phyloP scores from a whole-genome alignment of 1,284 basidiomycete genomes.

The Ustilago bromivora region DNA sequence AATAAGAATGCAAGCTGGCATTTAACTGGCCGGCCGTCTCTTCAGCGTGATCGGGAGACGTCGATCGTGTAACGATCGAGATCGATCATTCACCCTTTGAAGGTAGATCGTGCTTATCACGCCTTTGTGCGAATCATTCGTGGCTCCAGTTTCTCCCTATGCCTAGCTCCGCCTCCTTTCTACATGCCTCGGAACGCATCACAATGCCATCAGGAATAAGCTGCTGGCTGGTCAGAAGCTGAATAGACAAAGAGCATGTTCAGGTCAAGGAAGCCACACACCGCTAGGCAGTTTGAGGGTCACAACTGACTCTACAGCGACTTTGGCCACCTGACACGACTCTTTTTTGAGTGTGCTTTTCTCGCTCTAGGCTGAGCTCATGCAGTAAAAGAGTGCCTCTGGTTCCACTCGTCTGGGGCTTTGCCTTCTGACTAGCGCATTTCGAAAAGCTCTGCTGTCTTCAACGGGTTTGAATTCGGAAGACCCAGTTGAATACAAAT shows the following conservation, averaged over 20 bases:
- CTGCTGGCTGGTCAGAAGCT: neutral
- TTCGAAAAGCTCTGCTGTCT: constrained; percentile 8
- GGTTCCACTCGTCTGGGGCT: neutral
- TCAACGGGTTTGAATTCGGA: neutral
- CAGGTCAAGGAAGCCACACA: too few relatives aligned
- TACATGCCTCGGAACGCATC: neutral
- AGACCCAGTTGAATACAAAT: neutral
- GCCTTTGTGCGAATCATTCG: too few relatives aligned
- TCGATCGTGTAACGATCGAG: too few relatives aligned
- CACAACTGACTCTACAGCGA: neutral
- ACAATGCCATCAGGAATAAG: neutral
- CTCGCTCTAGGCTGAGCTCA: neutral
- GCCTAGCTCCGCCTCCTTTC: neutral
- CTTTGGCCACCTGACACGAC: constrained; percentile 23
- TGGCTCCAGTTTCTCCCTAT: too few relatives aligned
- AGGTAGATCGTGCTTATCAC: too few relatives aligned
- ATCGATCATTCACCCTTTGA: too few relatives aligned
- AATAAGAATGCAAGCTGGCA: too few relatives aligned
- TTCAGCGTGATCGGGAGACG: too few relatives aligned
- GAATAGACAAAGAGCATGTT: too few relatives aligned
- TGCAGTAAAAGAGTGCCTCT: constrained; percentile 5
- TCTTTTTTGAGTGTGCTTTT: constrained; percentile 7
- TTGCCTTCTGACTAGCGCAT: neutral
- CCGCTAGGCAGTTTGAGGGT: neutral
- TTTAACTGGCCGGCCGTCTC: too few relatives aligned